These are phyloP conservation scores for Mortierella sp. DNA, from an alignment of 371 early-diverging fungal genomes.

Conservation along the genomic window DNA sequence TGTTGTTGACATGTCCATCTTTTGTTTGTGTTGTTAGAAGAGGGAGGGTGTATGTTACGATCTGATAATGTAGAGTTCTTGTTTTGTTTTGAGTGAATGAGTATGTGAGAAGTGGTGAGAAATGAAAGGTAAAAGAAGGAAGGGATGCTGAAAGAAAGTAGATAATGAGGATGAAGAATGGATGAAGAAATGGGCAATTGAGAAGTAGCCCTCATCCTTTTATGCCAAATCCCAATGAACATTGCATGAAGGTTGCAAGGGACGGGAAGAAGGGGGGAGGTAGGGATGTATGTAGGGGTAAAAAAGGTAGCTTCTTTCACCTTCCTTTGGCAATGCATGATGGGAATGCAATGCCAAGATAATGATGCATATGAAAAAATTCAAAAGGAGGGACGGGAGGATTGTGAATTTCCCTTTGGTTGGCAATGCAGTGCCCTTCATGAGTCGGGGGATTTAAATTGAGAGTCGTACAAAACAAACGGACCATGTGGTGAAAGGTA, in stretches of 20 bases:
- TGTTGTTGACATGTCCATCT: conserved; percentile 22
- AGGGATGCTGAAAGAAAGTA: not conserved
- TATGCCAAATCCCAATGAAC: not conserved
- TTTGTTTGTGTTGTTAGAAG: not conserved
- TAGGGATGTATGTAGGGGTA: not conserved
- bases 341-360: not conserved
- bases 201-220: not conserved
- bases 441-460: not conserved
- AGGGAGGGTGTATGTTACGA: not conserved
- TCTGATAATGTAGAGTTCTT: not conserved
- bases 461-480: not conserved
- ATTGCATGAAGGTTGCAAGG: no score
- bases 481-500: not conserved
- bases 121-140: not conserved
- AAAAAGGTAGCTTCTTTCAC: not conserved
- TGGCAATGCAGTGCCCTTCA: not conserved
- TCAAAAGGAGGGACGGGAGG: not conserved
- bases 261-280: not conserved
- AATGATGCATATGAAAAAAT: not conserved
- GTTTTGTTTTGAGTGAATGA: not conserved
- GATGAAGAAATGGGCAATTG: not conserved
- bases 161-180: no score
- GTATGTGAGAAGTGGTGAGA: not conserved
- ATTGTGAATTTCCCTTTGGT: not conserved
- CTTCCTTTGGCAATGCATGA: not conserved